Percentiles rank a stretch among this genome's conserved stretches.
These are phyloP conservation scores for Suillus cothurnatus DNA, from an alignment of 768 basidiomycete genomes.

Conservation along the genomic window DNA sequence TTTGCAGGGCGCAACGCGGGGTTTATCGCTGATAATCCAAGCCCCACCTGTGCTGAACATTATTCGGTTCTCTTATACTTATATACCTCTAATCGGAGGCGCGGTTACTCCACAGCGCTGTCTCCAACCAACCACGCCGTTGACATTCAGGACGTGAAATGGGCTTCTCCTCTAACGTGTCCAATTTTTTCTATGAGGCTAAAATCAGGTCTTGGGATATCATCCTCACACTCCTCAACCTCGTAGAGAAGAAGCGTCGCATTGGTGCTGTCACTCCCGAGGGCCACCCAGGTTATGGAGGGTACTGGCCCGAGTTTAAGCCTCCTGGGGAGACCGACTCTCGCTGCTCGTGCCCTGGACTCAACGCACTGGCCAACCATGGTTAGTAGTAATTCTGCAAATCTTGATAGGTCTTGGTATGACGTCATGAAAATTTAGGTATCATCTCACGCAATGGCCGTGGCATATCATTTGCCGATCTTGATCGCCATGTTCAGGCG, in stretches of 20 bases:
- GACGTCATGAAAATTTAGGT: neutral
- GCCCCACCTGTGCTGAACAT: neutral
- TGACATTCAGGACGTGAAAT: neutral
- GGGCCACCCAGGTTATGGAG: neutral
- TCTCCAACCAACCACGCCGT: neutral
- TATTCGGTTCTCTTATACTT: neutral
- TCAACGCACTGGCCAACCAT: neutral
- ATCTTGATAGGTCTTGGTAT: neutral
- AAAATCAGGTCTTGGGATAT: neutral
- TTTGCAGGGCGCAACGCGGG: neutral
- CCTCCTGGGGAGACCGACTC: neutral
- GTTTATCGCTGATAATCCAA: too few relatives aligned
- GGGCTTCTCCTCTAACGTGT: neutral
- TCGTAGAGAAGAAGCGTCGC: neutral
- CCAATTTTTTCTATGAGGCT: neutral
- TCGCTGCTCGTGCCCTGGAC: neutral
- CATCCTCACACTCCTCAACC: neutral
- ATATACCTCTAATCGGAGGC: neutral
- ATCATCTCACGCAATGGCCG: neutral
- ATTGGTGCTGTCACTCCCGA: neutral
- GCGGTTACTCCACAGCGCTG: neutral
- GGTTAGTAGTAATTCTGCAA: neutral
- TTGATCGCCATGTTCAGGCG: neutral
- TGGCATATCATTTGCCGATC: neutral
- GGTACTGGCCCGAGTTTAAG: neutral